These are phyloP conservation scores for Cutaneotrichosporon curvatum DNA, from an alignment of 1,284 basidiomycete genomes.

Conservation along the genomic window DNA sequence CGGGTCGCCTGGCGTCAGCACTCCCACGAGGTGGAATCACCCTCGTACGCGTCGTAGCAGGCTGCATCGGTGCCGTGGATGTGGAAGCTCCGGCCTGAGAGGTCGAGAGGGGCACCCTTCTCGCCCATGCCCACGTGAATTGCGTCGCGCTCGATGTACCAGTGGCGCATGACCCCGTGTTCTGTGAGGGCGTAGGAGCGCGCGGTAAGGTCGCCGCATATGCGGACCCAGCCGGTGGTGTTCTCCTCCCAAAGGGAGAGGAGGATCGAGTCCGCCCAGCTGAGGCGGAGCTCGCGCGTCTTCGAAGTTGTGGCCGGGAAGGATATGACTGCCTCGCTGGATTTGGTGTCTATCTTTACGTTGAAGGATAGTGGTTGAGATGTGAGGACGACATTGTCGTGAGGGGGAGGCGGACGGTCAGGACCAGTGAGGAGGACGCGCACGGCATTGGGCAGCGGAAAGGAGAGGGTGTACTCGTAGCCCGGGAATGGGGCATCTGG, in stretches of 20 bases:
- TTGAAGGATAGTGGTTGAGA: constrained; percentile 24
- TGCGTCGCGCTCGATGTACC: constrained; percentile 29
- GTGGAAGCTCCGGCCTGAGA: constrained; percentile 38
- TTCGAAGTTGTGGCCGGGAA: constrained; percentile 23
- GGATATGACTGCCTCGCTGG: constrained; percentile 22
- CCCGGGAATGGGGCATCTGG: constrained; percentile 20
- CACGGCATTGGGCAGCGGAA: constrained; percentile 37
- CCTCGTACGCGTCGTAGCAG: constrained; percentile 44
- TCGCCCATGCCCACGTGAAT: constrained; percentile 47
- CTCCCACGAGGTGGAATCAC: no score
- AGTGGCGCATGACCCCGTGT: constrained; percentile 40
- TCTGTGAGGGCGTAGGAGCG: constrained; percentile 45
- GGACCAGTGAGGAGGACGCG: constrained; percentile 40
- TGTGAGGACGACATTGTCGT: constrained; percentile 42
- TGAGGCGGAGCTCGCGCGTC: constrained; percentile 24
- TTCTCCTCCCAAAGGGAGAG: constrained; percentile 32
- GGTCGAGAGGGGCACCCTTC: constrained; percentile 45
- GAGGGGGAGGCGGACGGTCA: constrained; percentile 40
- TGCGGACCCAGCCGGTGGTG: constrained; percentile 20
- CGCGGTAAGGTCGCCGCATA: constrained; percentile 40
- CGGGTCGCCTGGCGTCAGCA: constrained; percentile 32
- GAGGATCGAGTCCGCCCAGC: constrained; percentile 32
- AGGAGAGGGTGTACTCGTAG: constrained; percentile 39
- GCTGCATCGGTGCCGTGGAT: constrained; percentile 44
- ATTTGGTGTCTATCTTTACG: constrained; percentile 18